Evolutionary conservation across 208 protist species (phyloP).

Genomic region (Phytomonas francai): DNA sequence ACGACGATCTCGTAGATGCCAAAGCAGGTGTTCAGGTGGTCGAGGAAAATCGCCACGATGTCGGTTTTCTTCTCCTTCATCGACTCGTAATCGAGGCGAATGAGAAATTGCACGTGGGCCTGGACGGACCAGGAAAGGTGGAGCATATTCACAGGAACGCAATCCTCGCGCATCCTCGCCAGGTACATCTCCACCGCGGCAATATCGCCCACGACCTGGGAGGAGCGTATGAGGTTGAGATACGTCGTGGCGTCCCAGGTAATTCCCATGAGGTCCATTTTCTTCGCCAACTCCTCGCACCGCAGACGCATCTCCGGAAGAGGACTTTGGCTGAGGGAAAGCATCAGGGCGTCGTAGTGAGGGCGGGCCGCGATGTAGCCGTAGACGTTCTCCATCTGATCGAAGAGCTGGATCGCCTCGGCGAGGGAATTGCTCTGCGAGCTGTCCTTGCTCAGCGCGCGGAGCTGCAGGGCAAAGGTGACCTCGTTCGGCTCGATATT

Average conservation of each 20-base stretch:
- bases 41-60: constrained; percentile 41
- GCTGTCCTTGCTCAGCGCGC: constrained; percentile 62
- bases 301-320: constrained; percentile 77
- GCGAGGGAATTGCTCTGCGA: constrained; percentile 69
- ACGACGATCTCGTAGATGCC: constrained; percentile 81
- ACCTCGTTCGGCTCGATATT: constrained; percentile 90
- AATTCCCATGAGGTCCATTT: constrained; percentile 89
- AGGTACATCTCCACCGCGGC: constrained; percentile 64
- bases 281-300: constrained; percentile 78
- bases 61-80: constrained; percentile 50
- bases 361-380: constrained; percentile 79
- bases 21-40: constrained; percentile 74
- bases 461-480: constrained; percentile 75
- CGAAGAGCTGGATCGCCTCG: constrained; percentile 82
- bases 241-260: constrained; percentile 79
- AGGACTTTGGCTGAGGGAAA: constrained; percentile 64
- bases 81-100: constrained; percentile 61
- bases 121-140: constrained; percentile 81
- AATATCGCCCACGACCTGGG: constrained; percentile 80
- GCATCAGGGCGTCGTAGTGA: constrained; percentile 85
- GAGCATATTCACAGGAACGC: constrained; percentile 43
- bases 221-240: constrained; percentile 73
- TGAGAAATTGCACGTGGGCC: constrained; percentile 65
- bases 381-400: constrained; percentile 89
- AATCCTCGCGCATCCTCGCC: constrained; percentile 75